Evolutionary conservation across 2,329 filamentous ascomycete genomes (phyloP).

Genomic region (Alternaria panax): DNA sequence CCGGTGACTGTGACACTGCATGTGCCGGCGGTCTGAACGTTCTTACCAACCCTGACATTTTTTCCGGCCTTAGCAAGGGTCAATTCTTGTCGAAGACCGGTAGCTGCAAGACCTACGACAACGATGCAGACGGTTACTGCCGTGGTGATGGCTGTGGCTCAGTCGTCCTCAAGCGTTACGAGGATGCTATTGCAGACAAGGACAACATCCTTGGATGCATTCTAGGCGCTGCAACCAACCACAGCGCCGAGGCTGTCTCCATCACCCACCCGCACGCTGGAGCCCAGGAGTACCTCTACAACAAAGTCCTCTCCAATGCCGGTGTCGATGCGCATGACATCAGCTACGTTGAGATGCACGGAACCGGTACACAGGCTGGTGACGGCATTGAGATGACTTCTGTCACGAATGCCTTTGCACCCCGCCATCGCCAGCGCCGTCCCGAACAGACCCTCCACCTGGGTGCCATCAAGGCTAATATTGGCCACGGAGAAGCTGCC

Average conservation of each 20-base stretch:
- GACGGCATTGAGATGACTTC: conserved; percentile 84
- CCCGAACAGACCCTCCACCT: conserved; percentile 60
- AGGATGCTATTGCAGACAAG: conserved; percentile 78
- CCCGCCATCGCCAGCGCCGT: conserved; percentile 58
- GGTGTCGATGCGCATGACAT: conserved; percentile 79
- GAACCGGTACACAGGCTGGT: conserved; percentile 85
- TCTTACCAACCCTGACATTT: conserved; percentile 82
- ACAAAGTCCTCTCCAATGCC: conserved; percentile 73
- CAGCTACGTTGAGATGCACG: conserved; percentile 88
- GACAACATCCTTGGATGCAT: conserved; percentile 78
- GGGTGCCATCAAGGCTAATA: conserved; percentile 64
- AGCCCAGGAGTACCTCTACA: conserved; percentile 75
- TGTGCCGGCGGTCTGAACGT: conserved; percentile 81
- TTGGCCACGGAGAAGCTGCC: conserved; percentile 63
- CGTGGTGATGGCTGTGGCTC: conserved; percentile 78
- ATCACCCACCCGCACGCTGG: conserved; percentile 84
- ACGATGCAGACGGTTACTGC: conserved; percentile 82
- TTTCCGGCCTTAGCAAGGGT: conserved; percentile 75
- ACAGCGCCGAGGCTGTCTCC: conserved; percentile 80
- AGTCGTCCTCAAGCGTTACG: conserved; percentile 78
- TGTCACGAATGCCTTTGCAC: conserved; percentile 70
- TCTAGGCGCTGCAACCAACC: conserved; percentile 77
- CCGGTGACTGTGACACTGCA: conserved; percentile 80
- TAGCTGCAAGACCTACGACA: conserved; percentile 81
- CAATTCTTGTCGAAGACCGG: conserved; percentile 81